These are phyloP conservation scores for Zygosaccharomyces bailii DNA, from an alignment of 805 yeast genomes.

Conservation along the genomic window DNA sequence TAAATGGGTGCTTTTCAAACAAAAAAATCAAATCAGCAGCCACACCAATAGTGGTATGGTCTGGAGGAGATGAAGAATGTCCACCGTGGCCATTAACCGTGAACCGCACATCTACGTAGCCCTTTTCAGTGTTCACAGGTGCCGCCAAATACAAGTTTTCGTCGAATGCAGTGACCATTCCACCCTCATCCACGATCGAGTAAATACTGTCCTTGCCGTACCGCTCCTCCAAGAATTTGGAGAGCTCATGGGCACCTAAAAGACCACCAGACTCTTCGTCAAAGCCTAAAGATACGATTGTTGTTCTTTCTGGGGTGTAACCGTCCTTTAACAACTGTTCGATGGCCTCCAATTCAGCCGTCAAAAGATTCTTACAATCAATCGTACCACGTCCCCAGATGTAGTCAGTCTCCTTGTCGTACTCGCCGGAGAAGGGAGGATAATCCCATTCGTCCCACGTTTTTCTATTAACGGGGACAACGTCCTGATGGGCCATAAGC, in stretches of 20 bases:
- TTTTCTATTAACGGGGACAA: constrained; percentile 70
- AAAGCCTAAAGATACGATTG: constrained; percentile 65
- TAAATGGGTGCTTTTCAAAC: constrained; percentile 48
- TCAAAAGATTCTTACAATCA: constrained; percentile 70
- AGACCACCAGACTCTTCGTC: constrained; percentile 74
- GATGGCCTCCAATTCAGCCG: constrained; percentile 64
- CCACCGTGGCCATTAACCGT: constrained; percentile 66
- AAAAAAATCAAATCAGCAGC: constrained; percentile 53
- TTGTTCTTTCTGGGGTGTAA: constrained; percentile 58
- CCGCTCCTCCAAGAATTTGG: constrained; percentile 44
- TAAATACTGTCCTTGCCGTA: constrained; percentile 61
- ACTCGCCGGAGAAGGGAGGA: constrained; percentile 65
- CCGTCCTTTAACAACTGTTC: constrained; percentile 50
- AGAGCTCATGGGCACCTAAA: constrained; percentile 54
- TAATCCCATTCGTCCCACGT: constrained; percentile 59
- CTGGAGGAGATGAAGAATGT: constrained; percentile 78
- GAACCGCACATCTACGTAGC: constrained; percentile 51
- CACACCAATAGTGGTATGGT: constrained; percentile 76
- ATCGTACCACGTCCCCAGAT: constrained; percentile 76
- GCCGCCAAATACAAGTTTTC: constrained; percentile 45
- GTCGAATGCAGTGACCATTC: constrained; percentile 39
- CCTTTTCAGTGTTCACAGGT: constrained; percentile 61
- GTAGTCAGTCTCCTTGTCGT: constrained; percentile 51
- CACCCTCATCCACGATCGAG: constrained; percentile 72
- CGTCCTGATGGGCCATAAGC: constrained; percentile 80